Evolutionary conservation across 169 alveolate species (phyloP).

Genomic region (Plasmodium yoelii): DNA sequence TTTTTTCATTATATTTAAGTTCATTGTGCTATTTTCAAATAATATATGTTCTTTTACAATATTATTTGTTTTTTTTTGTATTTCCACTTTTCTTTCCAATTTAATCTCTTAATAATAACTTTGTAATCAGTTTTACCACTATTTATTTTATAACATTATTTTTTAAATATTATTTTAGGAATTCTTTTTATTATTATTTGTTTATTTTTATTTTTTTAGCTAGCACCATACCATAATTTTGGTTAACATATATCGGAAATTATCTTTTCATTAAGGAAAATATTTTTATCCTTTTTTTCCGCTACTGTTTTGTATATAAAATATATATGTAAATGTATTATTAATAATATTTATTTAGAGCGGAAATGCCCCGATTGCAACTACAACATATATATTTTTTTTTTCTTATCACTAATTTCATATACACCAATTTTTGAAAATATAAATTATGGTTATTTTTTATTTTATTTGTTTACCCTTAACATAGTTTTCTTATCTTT

Average conservation of each 20-base stretch:
- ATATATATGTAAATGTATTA: too few relatives aligned
- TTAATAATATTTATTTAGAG: too few relatives aligned
- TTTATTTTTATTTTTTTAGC: neutral
- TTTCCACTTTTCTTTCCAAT: neutral
- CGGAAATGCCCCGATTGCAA: neutral
- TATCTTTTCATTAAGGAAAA: neutral
- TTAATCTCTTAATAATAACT: neutral
- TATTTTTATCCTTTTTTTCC: neutral
- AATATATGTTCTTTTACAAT: neutral
- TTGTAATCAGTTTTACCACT: neutral
- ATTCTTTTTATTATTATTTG: slow-evolving; percentile 2
- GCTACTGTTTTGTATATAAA: too few relatives aligned
- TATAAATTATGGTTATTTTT: too few relatives aligned
- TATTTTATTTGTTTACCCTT: too few relatives aligned
- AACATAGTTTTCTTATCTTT: too few relatives aligned
- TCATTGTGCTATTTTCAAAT: neutral
- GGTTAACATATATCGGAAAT: neutral
- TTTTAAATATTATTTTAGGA: neutral
- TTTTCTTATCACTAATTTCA: neutral
- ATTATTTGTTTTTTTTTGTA: neutral
- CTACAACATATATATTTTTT: neutral
- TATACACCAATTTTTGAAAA: too few relatives aligned
- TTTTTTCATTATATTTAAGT: neutral
- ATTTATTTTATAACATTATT: slow-evolving; percentile 1
- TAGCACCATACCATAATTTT: neutral